Base-by-base conservation (phyloP, 805 yeast genomes). In the Torulaspora indica region DNA sequence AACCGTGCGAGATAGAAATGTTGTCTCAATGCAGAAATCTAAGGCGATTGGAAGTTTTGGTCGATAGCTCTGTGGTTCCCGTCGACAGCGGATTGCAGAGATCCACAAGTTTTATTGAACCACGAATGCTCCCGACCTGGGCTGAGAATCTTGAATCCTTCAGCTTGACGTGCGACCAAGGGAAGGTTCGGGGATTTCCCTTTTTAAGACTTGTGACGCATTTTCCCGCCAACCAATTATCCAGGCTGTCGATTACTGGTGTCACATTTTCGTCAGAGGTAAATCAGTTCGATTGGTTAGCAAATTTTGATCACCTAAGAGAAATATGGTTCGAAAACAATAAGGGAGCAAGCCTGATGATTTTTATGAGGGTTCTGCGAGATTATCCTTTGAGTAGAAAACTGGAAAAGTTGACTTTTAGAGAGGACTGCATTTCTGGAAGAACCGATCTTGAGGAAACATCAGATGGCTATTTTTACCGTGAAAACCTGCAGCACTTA, bases 301-400 rank as follows among this genome's bases (percentile, higher is more conserved):
- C 25, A 5, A 43, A 54, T 15, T 57, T 60, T 35, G 49, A 40
- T 2, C 35, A 40, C 17, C 28, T 64, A 25, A 38, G 47, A 33
- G 60, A 56, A 31, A 28, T 64, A 13, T 61, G 66, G 66, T 34
- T 64, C 4, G 68, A 64, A 48, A 54, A 60, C 34, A 61, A 57
- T 39, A 46, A 46, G 14, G 47, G 54, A 32, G 51, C 57, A 5
- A 48, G 44, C 8, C 35, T 64, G 7, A 28, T 25, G 4, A 42
- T 48, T 5, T 54, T 64, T 25, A 33, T 64, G 28, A 31, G 42
- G 2, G 15, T 50, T 5, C 15, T 59, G 15, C 35, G 48, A 20
- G 42, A 50, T 8, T 36, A 41, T 12, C 51, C 47, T n/a, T 24
- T 61, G 7, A 55, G 54, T 23, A 38, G 45, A 3, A 34, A 35